Base-by-base conservation (phyloP, 768 basidiomycete species). In the Cystobasidium tubakii region DNA sequence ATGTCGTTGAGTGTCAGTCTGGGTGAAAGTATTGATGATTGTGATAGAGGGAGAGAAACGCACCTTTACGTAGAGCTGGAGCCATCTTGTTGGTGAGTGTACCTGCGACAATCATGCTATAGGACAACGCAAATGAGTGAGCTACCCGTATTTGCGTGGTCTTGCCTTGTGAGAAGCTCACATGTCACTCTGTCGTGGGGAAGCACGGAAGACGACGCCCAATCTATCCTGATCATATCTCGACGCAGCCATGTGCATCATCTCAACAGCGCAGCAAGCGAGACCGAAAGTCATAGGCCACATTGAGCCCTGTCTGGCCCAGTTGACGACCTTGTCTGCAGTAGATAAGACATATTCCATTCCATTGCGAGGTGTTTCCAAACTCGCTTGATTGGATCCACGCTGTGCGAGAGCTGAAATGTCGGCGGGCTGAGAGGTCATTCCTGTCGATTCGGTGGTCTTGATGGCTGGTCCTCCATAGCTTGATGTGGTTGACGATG, bases 81-180 rank as follows among this genome's bases (percentile, higher is more conserved):
- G 94, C 96, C 96, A 99, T 99, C 84, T 99, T 98, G 85, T 99
- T 99, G 75, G 96, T 99, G 79, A 99, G 83, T 0, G 96, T 99
- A 39, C 96, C 96, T 62, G 95, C 95, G 55, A 99, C 96, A 80
- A 99, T 99, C 95, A 97, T 97, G 80, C 96, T 90, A 80, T 36
- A n/a, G n/a, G n/a, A n/a, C n/a, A n/a, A n/a, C n/a, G n/a, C n/a
- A n/a, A n/a, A n/a, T n/a, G n/a, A n/a, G n/a, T n/a, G n/a, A n/a
- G n/a, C n/a, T n/a, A n/a, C n/a, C n/a, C n/a, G n/a, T n/a, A n/a
- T n/a, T n/a, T n/a, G n/a, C n/a, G n/a, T n/a, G n/a, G n/a, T n/a
- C n/a, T n/a, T n/a, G n/a, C n/a, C n/a, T n/a, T 34, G n/a, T 31
- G 27, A 63, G n/a, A n/a, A n/a, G 65, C 42, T 27, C 29, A 79